phyloP scores from a whole-genome alignment of 2,329 filamentous ascomycete species.

The Juglanconis juglandina region DNA sequence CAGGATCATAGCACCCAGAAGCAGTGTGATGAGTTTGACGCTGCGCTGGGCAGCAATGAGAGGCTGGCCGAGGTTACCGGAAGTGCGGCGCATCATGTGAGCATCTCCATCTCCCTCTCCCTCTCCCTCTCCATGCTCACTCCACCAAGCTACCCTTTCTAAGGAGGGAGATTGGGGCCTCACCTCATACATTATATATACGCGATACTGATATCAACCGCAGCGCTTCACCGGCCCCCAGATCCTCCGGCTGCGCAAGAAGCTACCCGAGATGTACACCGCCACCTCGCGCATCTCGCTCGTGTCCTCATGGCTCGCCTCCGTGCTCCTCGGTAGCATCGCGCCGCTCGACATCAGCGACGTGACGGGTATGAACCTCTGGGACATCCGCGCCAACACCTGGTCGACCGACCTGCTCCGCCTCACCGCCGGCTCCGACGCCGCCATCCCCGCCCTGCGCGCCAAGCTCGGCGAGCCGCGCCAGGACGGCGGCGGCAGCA shows the following conservation, averaged over 20 bases:
- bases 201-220: not conserved
- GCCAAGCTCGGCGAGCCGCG: conserved; percentile 77
- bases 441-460: conserved; percentile 60
- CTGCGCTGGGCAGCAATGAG: conserved; percentile 60
- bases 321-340: conserved; percentile 77
- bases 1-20: conserved; percentile 92
- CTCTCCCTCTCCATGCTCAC: too few relatives aligned
- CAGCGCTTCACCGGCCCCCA: conserved; percentile 96
- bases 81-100: conserved; percentile 89
- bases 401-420: conserved; percentile 76
- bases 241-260: conserved; percentile 81
- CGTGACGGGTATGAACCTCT: conserved; percentile 94
- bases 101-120: conserved; percentile 26
- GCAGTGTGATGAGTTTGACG: conserved; percentile 88
- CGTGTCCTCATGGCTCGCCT: conserved; percentile 92
- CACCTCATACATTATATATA: too few relatives aligned
- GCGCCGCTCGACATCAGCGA: conserved; percentile 92
- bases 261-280: conserved; percentile 76
- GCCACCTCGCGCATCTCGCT: conserved; percentile 83
- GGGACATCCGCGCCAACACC: conserved; percentile 72
- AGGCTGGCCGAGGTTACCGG: conserved; percentile 77
- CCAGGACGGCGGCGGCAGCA: conserved; percentile 73
- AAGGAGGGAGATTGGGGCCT: too few relatives aligned
- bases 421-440: conserved; percentile 64
- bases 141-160: too few relatives aligned